Conservation (phyloP, 23 red algal genomes). For the Gracilaria gracilis region DNA sequence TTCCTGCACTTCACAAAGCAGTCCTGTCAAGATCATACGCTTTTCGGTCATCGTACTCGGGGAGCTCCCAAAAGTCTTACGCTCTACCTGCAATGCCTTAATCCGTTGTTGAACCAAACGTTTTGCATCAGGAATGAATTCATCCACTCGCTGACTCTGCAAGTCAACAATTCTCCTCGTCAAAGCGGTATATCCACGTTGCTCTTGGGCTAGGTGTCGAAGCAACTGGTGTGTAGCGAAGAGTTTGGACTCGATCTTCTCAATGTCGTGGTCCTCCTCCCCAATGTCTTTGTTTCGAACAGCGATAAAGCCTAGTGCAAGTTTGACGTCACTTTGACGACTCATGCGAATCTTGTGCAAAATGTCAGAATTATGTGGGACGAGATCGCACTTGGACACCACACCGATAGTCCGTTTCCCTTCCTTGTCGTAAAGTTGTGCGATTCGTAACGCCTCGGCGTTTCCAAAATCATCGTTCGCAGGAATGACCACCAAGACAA, state of each 20-base stretch:
- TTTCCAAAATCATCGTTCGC: slow-evolving; percentile 68
- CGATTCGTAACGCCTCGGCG: slow-evolving; percentile 49
- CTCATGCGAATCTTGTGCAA: slow-evolving; percentile 49
- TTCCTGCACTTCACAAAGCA: slow-evolving; percentile 3
- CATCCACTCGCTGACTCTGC: slow-evolving; percentile 28
- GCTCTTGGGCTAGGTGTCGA: not conserved
- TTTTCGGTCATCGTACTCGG: not conserved
- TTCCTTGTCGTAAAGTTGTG: slow-evolving; percentile 38
- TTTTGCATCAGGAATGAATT: slow-evolving; percentile 9
- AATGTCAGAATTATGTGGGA: slow-evolving; percentile 56
- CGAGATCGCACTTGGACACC: slow-evolving; percentile 51
- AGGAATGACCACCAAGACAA: slow-evolving; percentile 60
- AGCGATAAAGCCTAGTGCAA: slow-evolving; percentile 49
- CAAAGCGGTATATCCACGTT: slow-evolving; percentile 17
- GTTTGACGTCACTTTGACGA: slow-evolving; percentile 32
- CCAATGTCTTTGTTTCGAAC: slow-evolving; percentile 46
- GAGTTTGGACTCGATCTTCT: slow-evolving; percentile 3
- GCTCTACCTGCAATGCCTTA: not conserved
- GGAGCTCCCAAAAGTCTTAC: not conserved
- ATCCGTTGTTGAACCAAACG: slow-evolving; percentile 7
- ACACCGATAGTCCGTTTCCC: slow-evolving; percentile 63
- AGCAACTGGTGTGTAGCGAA: slow-evolving; percentile 43
- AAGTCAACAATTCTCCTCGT: slow-evolving; percentile 25
- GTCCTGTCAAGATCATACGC: not conserved
- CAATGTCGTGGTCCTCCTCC: slow-evolving; percentile 33